Conservation (phyloP, 2,329 filamentous ascomycete species). For the Lachnellula suecica region DNA sequence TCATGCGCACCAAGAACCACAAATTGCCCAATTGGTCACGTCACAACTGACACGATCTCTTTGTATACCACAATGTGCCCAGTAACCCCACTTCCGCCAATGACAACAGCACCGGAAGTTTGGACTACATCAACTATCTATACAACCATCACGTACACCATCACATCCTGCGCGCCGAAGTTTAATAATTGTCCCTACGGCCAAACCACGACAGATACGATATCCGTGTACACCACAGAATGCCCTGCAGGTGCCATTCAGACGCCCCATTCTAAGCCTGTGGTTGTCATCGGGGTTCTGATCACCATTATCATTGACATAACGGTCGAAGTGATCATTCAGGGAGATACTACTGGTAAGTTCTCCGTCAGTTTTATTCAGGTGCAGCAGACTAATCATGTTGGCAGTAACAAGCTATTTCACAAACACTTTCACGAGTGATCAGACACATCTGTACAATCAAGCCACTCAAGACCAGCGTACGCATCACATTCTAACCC, state of each 20-base stretch:
- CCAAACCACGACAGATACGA: background rate
- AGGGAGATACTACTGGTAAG: slow-evolving; percentile 2
- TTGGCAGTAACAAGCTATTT: slow-evolving; percentile 6
- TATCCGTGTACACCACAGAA: slow-evolving; percentile 32
- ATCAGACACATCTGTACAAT: slow-evolving; percentile 4
- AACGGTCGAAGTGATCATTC: slow-evolving; percentile 2
- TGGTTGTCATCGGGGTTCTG: slow-evolving; percentile 6
- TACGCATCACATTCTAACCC: background rate
- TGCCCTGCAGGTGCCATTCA: slow-evolving; percentile 20
- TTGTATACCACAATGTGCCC: background rate
- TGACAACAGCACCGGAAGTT: background rate
- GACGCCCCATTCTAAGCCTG: background rate
- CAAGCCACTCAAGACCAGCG: slow-evolving; percentile 4
- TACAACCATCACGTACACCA: background rate
- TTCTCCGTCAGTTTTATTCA: background rate
- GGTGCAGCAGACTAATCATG: background rate
- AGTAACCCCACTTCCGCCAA: background rate
- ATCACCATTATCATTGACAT: slow-evolving; percentile 10
- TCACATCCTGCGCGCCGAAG: background rate
- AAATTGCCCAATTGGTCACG: slow-evolving; percentile 18
- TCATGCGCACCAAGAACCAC: slow-evolving; percentile 6
- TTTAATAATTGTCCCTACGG: background rate
- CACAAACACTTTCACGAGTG: slow-evolving; percentile 9
- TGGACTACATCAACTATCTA: background rate
- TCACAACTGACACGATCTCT: slow-evolving; percentile 31